Evolutionary conservation across 805 yeast genomes (phyloP).

Genomic region (Wickerhamomyces bovis): DNA sequence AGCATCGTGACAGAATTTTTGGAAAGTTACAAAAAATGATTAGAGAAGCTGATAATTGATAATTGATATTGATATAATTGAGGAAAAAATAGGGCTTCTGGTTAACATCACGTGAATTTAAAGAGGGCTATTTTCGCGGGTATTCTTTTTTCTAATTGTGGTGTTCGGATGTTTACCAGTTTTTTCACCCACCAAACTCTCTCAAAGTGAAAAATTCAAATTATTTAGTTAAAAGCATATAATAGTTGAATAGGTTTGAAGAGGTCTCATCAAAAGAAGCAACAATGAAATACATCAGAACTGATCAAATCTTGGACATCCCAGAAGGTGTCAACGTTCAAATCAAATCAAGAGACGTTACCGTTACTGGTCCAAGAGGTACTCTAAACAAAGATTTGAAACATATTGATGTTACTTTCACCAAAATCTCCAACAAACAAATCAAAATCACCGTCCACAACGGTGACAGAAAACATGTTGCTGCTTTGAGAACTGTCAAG

Average conservation of each 20-base stretch:
- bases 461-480: conserved; percentile 99
- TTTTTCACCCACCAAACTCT: not conserved
- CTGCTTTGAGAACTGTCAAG: conserved; percentile 98
- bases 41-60: not conserved
- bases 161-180: conserved; percentile 4
- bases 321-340: conserved; percentile 92
- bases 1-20: conserved; percentile 35
- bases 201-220: conserved; percentile 3
- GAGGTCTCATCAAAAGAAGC: not conserved
- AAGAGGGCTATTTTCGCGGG: not conserved
- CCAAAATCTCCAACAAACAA: conserved; percentile 62
- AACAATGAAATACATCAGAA: conserved; percentile 76
- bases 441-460: conserved; percentile 92
- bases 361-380: conserved; percentile 98
- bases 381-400: conserved; percentile 80
- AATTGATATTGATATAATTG: not conserved
- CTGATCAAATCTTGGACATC: conserved; percentile 74
- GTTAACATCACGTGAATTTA: not conserved
- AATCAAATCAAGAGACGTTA: conserved; percentile 86
- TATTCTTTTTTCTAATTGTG: not conserved
- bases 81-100: not conserved
- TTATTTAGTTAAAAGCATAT: too few relatives aligned
- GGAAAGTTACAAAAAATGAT: conserved; percentile 52
- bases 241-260: not conserved
- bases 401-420: conserved; percentile 93